Evolutionary conservation across 1,284 basidiomycete species (phyloP).

Genomic region (Mycosarcoma maydis): DNA sequence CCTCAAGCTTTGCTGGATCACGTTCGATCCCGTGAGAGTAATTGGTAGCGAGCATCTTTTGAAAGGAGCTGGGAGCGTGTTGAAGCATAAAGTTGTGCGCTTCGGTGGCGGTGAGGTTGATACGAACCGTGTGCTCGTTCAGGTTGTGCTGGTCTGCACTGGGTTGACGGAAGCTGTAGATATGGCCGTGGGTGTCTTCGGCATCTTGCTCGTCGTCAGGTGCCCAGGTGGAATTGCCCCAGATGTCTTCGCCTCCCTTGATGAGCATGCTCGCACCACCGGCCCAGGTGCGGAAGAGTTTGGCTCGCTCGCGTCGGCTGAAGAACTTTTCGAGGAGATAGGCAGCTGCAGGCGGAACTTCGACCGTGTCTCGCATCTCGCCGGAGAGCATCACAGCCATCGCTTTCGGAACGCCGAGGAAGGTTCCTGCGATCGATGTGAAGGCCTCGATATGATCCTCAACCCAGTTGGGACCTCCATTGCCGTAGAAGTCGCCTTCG

Average conservation of each 20-base stretch:
- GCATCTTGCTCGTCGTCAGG: slow-evolving; percentile 54
- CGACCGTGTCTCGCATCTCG: slow-evolving; percentile 89
- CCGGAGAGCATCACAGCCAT: slow-evolving; percentile 94
- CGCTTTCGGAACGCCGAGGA: slow-evolving; percentile 83
- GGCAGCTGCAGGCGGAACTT: slow-evolving; percentile 84
- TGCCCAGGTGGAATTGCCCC: slow-evolving; percentile 76
- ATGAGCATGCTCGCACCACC: slow-evolving; percentile 77
- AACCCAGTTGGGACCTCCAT: slow-evolving; percentile 89
- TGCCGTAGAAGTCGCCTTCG: slow-evolving; percentile 75
- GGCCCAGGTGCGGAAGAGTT: slow-evolving; percentile 93
- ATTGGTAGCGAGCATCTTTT: slow-evolving; percentile 84
- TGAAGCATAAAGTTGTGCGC: slow-evolving; percentile 83
- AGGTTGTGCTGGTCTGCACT: slow-evolving; percentile 31
- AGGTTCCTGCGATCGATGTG: slow-evolving; percentile 81
- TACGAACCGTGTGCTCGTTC: slow-evolving; percentile 36
- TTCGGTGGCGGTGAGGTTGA: slow-evolving; percentile 77
- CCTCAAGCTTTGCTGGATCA: slow-evolving; percentile 69
- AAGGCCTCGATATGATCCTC: slow-evolving; percentile 73
- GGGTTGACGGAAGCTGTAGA: slow-evolving; percentile 80
- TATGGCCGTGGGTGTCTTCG: slow-evolving; percentile 73
- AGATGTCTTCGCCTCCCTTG: slow-evolving; percentile 87
- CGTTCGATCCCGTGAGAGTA: slow-evolving; percentile 94
- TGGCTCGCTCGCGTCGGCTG: slow-evolving; percentile 86
- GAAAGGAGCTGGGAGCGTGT: slow-evolving; percentile 84
- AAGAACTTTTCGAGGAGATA: slow-evolving; percentile 77